phyloP scores from a whole-genome alignment of 345 rosid species.

The Cardamine resedifolia region DNA sequence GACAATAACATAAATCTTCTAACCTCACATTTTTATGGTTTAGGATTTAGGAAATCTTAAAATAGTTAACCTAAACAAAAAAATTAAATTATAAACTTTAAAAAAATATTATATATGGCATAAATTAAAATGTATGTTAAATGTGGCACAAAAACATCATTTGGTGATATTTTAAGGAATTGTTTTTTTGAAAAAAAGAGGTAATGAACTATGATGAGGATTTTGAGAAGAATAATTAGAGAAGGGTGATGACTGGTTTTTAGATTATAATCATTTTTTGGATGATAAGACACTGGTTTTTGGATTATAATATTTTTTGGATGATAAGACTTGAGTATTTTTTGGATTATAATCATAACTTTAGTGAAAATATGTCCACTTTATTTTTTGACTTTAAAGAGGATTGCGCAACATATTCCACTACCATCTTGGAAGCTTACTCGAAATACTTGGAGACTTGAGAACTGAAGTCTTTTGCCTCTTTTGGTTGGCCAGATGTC shows the following conservation, averaged over 20 bases:
- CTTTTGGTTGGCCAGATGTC: conserved; percentile 8
- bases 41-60: no score
- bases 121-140: no score
- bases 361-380: background rate
- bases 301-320: background rate
- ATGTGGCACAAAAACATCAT: no score
- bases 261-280: no score
- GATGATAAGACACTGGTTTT: no score
- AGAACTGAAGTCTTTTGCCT: background rate
- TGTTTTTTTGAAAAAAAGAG: background rate
- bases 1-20: no score
- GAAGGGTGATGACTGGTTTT: background rate
- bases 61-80: no score
- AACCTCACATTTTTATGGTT: no score
- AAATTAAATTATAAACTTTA: no score
- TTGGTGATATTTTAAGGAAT: no score
- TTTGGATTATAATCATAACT: background rate
- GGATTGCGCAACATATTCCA: conserved; percentile 30
- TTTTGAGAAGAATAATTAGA: background rate
- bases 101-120: no score
- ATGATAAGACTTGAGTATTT: background rate
- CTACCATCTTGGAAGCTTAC: conserved; percentile 12
- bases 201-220: background rate
- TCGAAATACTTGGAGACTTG: conserved; percentile 4
- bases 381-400: conserved; percentile 4